Conservation (phyloP, 1,284 basidiomycete genomes). For the Irpex lacteus region DNA sequence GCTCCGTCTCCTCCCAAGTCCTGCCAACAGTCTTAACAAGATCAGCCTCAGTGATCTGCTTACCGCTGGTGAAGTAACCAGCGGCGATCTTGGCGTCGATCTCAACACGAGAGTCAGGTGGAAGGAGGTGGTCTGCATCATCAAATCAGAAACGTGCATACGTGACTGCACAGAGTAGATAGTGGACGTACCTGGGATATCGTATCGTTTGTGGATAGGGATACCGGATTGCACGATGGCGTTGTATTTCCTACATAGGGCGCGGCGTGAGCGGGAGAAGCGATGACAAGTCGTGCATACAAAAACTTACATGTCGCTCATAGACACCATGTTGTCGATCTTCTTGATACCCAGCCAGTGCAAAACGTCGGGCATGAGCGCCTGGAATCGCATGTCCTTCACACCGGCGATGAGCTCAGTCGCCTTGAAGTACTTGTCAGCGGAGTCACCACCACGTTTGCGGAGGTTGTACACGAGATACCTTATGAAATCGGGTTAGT, state of each 20-base stretch:
- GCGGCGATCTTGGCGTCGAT: constrained; percentile 94
- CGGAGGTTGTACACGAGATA: constrained; percentile 94
- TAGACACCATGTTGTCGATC: constrained; percentile 88
- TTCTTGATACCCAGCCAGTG: constrained; percentile 92
- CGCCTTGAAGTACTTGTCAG: constrained; percentile 91
- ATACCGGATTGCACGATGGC: constrained; percentile 90
- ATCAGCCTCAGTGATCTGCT: constrained; percentile 74
- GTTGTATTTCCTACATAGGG: constrained; percentile 81
- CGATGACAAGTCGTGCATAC: background rate
- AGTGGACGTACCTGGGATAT: constrained; percentile 63
- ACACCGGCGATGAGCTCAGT: constrained; percentile 94
- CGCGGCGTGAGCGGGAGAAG: background rate
- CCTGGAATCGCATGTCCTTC: constrained; percentile 95
- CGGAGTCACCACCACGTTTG: constrained; percentile 91
- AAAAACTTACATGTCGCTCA: constrained; percentile 78
- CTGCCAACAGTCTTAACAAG: constrained; percentile 85
- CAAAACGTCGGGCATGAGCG: constrained; percentile 93
- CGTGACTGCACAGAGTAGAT: background rate
- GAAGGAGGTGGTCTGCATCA: constrained; percentile 70
- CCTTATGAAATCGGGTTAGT: constrained; percentile 29
- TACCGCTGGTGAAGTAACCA: constrained; percentile 85
- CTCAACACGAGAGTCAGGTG: constrained; percentile 91
- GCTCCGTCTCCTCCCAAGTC: constrained; percentile 84
- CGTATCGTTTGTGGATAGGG: constrained; percentile 78
- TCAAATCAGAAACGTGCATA: background rate